These are phyloP conservation scores for Gossypium aridum DNA, from an alignment of 441 rosid species.

Conservation along the genomic window DNA sequence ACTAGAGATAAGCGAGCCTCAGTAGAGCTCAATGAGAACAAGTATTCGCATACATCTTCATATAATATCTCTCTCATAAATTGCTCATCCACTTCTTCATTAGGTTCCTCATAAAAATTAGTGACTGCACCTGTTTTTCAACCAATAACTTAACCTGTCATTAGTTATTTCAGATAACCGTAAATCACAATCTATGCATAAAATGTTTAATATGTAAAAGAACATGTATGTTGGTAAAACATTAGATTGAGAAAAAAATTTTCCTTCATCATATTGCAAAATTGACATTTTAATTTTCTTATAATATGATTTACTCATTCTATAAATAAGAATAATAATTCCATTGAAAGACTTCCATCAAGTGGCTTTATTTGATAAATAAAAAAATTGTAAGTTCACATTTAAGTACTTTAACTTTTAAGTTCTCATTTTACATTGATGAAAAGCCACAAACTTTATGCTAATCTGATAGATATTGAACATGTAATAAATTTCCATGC, in stretches of 20 bases:
- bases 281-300: neutral
- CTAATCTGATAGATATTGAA: neutral
- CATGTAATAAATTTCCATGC: neutral
- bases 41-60: constrained; percentile 77
- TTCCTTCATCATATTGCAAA: neutral
- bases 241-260: neutral
- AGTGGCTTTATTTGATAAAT: neutral
- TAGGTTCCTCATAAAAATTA: constrained; percentile 30
- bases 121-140: constrained; percentile 28
- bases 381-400: neutral
- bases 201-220: neutral
- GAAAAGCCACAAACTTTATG: neutral
- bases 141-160: constrained; percentile 7
- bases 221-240: neutral
- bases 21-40: constrained; percentile 66
- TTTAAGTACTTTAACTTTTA: neutral
- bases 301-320: neutral
- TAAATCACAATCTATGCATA: neutral
- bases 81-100: constrained; percentile 61
- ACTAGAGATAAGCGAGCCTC: constrained; percentile 71
- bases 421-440: neutral
- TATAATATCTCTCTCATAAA: constrained; percentile 55
- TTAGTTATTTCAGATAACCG: neutral
- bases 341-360: neutral
- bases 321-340: neutral